Percentiles rank a stretch among this genome's conserved stretches.
phyloP scores from a whole-genome alignment of 2,329 filamentous ascomycete species.

The Sporothrix globosa region DNA sequence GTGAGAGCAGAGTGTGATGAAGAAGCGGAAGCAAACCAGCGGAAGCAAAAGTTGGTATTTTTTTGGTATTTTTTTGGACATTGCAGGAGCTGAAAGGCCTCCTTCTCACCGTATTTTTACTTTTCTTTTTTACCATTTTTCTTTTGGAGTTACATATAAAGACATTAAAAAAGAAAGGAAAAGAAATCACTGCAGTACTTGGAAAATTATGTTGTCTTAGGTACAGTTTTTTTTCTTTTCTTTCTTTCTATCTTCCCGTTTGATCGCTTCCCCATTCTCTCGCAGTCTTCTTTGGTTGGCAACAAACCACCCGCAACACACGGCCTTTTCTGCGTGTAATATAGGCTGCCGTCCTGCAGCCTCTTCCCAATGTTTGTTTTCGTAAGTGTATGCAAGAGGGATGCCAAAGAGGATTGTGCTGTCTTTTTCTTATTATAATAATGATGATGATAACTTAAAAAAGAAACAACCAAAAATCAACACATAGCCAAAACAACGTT shows the following conservation, averaged over 20 bases:
- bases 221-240: not conserved
- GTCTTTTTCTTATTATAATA: no score
- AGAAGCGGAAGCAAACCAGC: not conserved
- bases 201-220: no score
- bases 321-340: not conserved
- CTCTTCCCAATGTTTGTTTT: not conserved
- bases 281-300: not conserved
- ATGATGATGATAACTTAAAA: no score
- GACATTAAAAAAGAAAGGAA: not conserved
- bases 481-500: no score
- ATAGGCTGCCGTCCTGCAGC: slow-evolving; percentile 9
- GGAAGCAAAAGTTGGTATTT: no score
- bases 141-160: not conserved
- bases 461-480: no score
- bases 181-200: no score
- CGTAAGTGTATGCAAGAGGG: not conserved
- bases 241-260: not conserved
- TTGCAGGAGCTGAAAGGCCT: slow-evolving; percentile 6
- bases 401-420: no score
- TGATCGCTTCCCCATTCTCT: not conserved
- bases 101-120: not conserved
- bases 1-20: not conserved
- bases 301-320: not conserved
- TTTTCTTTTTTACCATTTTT: not conserved
- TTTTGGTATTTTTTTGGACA: not conserved